These are phyloP conservation scores for Cystobasidium ongulense DNA, from an alignment of 768 basidiomycete species.

Conservation along the genomic window DNA sequence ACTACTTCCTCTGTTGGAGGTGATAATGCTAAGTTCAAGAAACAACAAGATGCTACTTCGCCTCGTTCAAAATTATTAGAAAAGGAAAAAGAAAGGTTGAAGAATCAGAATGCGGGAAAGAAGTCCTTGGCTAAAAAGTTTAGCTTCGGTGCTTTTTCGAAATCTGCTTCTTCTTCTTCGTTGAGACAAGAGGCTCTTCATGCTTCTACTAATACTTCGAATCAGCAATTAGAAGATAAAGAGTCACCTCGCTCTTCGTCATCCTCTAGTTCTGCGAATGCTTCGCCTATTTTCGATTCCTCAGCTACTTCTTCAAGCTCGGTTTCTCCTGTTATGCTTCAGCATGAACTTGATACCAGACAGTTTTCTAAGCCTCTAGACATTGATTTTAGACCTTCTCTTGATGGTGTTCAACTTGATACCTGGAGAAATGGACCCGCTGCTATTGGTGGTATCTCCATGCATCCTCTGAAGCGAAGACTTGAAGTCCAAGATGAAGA, in stretches of 20 bases:
- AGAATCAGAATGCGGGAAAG: conserved; percentile 9
- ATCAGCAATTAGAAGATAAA: neutral
- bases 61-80: conserved; percentile 32
- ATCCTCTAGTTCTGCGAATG: conserved; percentile 1
- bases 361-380: neutral
- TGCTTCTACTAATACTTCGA: neutral
- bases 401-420: conserved; percentile 35
- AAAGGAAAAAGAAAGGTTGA: conserved; percentile 40
- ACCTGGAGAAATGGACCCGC: neutral
- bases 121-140: conserved; percentile 24
- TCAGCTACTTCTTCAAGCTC: conserved; percentile 27
- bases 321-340: conserved; percentile 20
- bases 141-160: conserved; percentile 32
- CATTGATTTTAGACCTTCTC: conserved; percentile 29
- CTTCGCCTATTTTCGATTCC: conserved; percentile 18
- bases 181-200: conserved; percentile 33
- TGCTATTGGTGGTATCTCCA: neutral
- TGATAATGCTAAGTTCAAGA: neutral
- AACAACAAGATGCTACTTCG: conserved; percentile 10
- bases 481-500: conserved; percentile 64
- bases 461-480: neutral
- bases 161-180: conserved; percentile 31
- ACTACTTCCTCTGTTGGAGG: conserved; percentile 41
- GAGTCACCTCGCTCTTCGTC: conserved; percentile 8
- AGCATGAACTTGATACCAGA: neutral